These are phyloP conservation scores for Trifolium repens DNA, from an alignment of 306 rosid genomes.

Conservation along the genomic window DNA sequence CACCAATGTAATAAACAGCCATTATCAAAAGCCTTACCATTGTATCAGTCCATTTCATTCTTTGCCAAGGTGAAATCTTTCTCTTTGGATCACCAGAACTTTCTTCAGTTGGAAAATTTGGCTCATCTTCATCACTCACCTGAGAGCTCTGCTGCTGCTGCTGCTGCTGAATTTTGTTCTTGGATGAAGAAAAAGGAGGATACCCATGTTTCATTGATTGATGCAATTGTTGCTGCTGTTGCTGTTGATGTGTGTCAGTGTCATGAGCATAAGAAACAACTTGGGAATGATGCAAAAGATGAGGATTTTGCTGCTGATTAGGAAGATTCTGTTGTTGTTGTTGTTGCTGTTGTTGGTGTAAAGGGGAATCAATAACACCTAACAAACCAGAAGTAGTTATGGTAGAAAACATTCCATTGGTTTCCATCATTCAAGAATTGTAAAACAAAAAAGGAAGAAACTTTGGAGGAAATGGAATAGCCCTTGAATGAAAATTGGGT, in stretches of 20 bases:
- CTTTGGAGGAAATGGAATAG: slow-evolving; percentile 4
- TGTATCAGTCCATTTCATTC: slow-evolving; percentile 95
- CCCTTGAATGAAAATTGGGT: slow-evolving; percentile 29
- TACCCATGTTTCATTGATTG: slow-evolving; percentile 55
- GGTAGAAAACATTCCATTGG: slow-evolving; percentile 67
- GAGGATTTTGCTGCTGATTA: slow-evolving; percentile 57
- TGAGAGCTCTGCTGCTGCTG: slow-evolving; percentile 41
- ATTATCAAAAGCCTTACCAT: slow-evolving; percentile 85
- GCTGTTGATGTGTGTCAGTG: slow-evolving; percentile 47
- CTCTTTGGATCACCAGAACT: slow-evolving; percentile 60
- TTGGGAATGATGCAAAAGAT: slow-evolving; percentile 54
- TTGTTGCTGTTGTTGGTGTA: slow-evolving; percentile 59
- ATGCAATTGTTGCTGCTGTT: slow-evolving; percentile 40
- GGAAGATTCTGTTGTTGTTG: slow-evolving; percentile 57
- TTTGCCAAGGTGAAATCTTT: slow-evolving; percentile 88
- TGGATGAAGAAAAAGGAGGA: slow-evolving; percentile 43
- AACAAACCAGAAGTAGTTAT: slow-evolving; percentile 59
- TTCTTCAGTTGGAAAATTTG: slow-evolving; percentile 53
- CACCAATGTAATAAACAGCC: slow-evolving; percentile 93
- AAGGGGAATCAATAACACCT: slow-evolving; percentile 60
- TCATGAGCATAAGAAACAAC: slow-evolving; percentile 57
- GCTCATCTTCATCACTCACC: slow-evolving; percentile 79
- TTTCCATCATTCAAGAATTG: slow-evolving; percentile 56
- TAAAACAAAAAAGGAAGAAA: neutral
- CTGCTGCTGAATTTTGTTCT: slow-evolving; percentile 52